Evolutionary conservation across 208 protist genomes (phyloP), one percentile per base, ranked within the genome.

Genomic region (Acanthamoeba castellanii): DNA sequence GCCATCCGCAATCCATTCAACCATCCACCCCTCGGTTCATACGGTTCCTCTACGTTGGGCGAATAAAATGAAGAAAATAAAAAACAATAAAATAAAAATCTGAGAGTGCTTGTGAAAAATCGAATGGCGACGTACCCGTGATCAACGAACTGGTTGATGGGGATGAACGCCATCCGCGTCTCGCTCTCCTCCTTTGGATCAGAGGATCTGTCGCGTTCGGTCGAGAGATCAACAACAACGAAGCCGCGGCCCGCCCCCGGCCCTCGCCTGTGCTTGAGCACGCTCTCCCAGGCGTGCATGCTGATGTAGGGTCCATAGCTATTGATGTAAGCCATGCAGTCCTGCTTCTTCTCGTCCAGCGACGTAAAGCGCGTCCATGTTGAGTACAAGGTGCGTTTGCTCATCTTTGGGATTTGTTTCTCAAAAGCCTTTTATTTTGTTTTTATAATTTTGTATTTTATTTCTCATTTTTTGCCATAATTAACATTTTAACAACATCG

Each of bases 251-350:
- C 78, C 11, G 22, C 47, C 8, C 30, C 34, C 27, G 78, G 78
- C 9, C 78, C 78, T 59, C 47, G 18, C 16, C 47, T 20, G 45
- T 85, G 78, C 78, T 85, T 85, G 78, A 85, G 78, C 78, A 85
- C 78, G 78, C 78, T 85, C 78, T 85, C 78, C 78, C 78, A 85
- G 5, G 78, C 78, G 78, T 85, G 47, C 27, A 34, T 0, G 45
- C 78, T 85, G 47, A 85, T 85, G 78, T 85, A 85, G 25, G 30
- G 27, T 8, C 78, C 78, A 7, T 85, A 85, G 45, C 47, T 85
- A 22, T 85, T 85, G 78, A 85, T 85, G 45, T 85, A 85, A 3
- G 37, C 78, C 18, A 85, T 85, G 78, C 78, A 85, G n/a, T 85
- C 78, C 78, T 85, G 42, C 78, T 85, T 85, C 47, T 85, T 85